Evolutionary conservation across 768 basidiomycete species (phyloP), one percentile per base, ranked within the genome.

Genomic region (Coprinopsis strossmayeri): DNA sequence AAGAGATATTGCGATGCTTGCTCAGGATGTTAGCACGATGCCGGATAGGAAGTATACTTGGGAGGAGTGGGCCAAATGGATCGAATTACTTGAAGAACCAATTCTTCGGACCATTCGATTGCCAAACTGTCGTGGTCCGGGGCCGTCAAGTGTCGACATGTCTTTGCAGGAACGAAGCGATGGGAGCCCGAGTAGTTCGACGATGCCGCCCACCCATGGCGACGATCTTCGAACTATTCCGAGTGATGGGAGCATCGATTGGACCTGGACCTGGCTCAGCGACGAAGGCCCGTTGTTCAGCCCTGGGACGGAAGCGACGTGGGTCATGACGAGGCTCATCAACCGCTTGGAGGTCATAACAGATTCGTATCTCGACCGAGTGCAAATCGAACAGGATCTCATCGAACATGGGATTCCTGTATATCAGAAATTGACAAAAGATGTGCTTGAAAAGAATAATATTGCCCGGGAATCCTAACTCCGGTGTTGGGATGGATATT

Each of bases 241-340:
- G 27, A 45, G 35, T 17, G 44, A 46, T 35, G 34, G 53, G 23
- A 23, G 35, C 18, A 12, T 50, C 26, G 27, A 56, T 11, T 59
- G 56, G 64, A 53, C 42, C 3, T 69, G 65, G 66, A 64, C 64
- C 2, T 72, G 69, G 71, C 52, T 71, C 25, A 61, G 61, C 0
- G 69, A 71, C 46, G 60, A 69, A 0, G 69, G 71, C 5, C 70
- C 71, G 18, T 55, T 73, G 25, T 65, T 71, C 45, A 69, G 67
- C 37, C 44, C 51, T 5, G 54, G 59, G 3, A 62, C 61, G 9
- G 71, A 71, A 52, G 64, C 65, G 17, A 59, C 68, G 48, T 71
- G 71, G 71, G 44, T 73, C 3, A 49, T 73, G 18, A 56, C 59
- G 23, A 65, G 62, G 52, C 47, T 72, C 12, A 68, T 65, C 42